These are phyloP conservation scores for Bathelium albidoporum DNA, from an alignment of 495 filamentous ascomycete species.

Conservation along the genomic window DNA sequence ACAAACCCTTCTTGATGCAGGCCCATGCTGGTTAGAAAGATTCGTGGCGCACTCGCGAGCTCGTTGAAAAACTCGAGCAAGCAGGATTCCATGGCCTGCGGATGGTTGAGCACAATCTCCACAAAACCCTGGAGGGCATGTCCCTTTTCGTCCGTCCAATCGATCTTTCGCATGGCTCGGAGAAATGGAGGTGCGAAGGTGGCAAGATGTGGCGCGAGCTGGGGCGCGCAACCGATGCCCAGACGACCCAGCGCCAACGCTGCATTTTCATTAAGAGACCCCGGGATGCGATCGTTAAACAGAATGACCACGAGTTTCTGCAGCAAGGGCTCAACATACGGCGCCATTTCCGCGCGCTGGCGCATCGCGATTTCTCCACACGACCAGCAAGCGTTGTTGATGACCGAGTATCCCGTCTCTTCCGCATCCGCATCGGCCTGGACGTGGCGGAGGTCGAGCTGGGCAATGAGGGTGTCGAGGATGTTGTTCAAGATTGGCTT, in stretches of 20 bases:
- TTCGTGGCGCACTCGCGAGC: slow-evolving; percentile 66
- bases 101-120: slow-evolving; percentile 73
- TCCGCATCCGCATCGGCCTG: slow-evolving; percentile 60
- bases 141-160: slow-evolving; percentile 87
- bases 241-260: slow-evolving; percentile 86
- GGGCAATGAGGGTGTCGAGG: slow-evolving; percentile 69
- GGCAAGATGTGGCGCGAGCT: slow-evolving; percentile 70
- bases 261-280: slow-evolving; percentile 87
- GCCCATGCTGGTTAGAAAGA: slow-evolving; percentile 42
- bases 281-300: slow-evolving; percentile 71
- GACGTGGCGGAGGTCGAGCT: slow-evolving; percentile 72
- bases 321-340: slow-evolving; percentile 68
- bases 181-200: slow-evolving; percentile 76
- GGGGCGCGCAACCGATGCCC: slow-evolving; percentile 67
- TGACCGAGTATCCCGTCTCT: slow-evolving; percentile 71
- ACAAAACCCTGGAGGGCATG: slow-evolving; percentile 88
- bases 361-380: slow-evolving; percentile 87
- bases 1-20: slow-evolving; percentile 39
- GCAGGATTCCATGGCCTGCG: slow-evolving; percentile 80
- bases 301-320: slow-evolving; percentile 67
- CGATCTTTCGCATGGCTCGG: slow-evolving; percentile 68
- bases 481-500: slow-evolving; percentile 61
- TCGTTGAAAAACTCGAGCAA: slow-evolving; percentile 67
- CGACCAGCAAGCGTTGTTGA: slow-evolving; percentile 99
- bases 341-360: slow-evolving; percentile 57